Conservation (phyloP, 2,329 filamentous ascomycete genomes). For the Neonectria faginata region DNA sequence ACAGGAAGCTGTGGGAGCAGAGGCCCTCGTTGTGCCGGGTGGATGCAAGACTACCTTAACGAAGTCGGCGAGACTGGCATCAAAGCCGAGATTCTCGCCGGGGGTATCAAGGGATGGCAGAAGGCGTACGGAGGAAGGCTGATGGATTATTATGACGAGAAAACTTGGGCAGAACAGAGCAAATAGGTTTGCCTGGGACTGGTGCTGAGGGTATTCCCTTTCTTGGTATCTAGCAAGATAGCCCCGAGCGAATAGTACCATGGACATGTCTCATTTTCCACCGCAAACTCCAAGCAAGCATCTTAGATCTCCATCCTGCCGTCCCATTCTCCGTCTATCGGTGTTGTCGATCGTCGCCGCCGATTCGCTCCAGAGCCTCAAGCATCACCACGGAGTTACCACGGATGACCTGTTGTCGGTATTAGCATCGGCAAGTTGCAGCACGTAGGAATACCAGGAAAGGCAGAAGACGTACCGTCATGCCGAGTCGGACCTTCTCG, state of each 20-base stretch:
- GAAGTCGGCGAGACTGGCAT: slow-evolving; percentile 58
- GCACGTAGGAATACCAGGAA: not conserved
- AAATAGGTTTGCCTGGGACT: slow-evolving; percentile 35
- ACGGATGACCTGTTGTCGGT: slow-evolving; percentile 79
- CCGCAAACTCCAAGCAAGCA: slow-evolving; percentile 52
- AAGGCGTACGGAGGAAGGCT: slow-evolving; percentile 58
- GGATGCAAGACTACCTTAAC: slow-evolving; percentile 68
- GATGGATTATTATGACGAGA: slow-evolving; percentile 64
- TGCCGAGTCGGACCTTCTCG: slow-evolving; percentile 90
- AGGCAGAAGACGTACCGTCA: slow-evolving; percentile 75
- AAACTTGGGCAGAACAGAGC: slow-evolving; percentile 48
- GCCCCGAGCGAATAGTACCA: slow-evolving; percentile 39
- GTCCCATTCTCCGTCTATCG: slow-evolving; percentile 37
- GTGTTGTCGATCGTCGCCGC: slow-evolving; percentile 66
- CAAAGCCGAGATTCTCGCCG: slow-evolving; percentile 61
- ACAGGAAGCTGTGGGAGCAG: slow-evolving; percentile 63
- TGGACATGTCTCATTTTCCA: slow-evolving; percentile 45
- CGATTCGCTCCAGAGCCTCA: slow-evolving; percentile 80
- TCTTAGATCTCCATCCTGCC: slow-evolving; percentile 37
- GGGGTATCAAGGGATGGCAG: slow-evolving; percentile 68
- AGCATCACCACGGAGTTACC: slow-evolving; percentile 99
- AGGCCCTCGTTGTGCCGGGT: slow-evolving; percentile 64
- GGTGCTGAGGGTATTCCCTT: slow-evolving; percentile 39
- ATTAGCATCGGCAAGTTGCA: slow-evolving; percentile 41
- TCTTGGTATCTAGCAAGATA: slow-evolving; percentile 49